Evolutionary conservation across 2,329 filamentous ascomycete species (phyloP).

Genomic region (Gnomoniopsis smithogilvyi): DNA sequence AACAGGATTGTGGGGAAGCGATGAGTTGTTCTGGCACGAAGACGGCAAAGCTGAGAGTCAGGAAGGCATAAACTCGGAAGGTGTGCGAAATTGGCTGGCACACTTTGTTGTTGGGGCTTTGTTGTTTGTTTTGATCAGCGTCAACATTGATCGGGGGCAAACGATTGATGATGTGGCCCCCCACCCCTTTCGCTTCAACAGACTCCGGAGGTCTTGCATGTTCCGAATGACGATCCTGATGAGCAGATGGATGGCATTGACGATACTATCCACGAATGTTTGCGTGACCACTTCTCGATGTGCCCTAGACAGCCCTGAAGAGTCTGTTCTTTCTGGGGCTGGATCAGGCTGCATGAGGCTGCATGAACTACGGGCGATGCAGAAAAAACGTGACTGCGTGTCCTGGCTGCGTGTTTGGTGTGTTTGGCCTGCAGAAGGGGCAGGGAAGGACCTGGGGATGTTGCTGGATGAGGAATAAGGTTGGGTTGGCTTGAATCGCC

Average conservation of each 20-base stretch:
- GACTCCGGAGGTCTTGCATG: no score
- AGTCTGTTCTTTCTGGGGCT: not conserved
- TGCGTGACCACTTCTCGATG: not conserved
- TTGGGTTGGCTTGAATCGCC: not conserved
- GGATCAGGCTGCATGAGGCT: not conserved
- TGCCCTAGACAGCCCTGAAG: no score
- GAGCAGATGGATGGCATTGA: not conserved
- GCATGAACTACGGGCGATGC: no score
- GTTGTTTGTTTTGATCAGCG: conserved; percentile 17
- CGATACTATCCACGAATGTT: not conserved
- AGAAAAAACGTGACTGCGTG: not conserved
- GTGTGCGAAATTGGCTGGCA: conserved; percentile 1
- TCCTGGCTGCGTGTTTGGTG: no score
- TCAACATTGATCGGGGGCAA: not conserved
- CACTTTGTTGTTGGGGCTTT: not conserved
- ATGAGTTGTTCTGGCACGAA: no score
- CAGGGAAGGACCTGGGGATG: not conserved
- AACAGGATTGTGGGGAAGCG: no score
- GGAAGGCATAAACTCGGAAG: not conserved
- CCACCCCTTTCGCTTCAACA: no score
- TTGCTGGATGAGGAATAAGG: not conserved
- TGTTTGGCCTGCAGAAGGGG: no score
- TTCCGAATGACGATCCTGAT: no score
- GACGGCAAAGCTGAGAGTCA: no score
- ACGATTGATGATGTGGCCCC: not conserved